phyloP scores from a whole-genome alignment of 1,284 basidiomycete genomes.

The Tremellales sp. region DNA sequence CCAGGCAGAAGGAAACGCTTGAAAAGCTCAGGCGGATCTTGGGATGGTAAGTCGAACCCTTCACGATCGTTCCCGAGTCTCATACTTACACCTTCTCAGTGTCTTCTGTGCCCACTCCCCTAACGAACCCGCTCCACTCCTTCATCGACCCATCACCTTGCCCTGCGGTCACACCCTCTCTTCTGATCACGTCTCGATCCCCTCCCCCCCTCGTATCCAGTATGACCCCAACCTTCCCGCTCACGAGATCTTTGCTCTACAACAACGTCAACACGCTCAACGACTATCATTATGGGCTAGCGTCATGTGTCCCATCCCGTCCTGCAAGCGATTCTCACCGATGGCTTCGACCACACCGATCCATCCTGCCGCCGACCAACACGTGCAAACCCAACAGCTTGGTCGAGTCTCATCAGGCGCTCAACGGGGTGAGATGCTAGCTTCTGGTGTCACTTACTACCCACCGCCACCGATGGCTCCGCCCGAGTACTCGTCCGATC shows the following conservation, averaged over 20 bases:
- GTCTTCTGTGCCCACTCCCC: constrained; percentile 48
- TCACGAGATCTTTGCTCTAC: constrained; percentile 22
- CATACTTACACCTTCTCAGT: too few species aligned
- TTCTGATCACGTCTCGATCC: constrained; percentile 41
- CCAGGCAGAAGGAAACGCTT: constrained; percentile 11
- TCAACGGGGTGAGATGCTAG: constrained; percentile 11
- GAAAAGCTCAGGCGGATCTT: constrained; percentile 20
- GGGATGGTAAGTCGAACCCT: constrained; percentile 21
- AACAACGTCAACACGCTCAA: constrained; percentile 30
- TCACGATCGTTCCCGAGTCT: too few species aligned
- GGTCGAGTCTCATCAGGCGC: constrained; percentile 1
- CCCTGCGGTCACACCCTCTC: constrained; percentile 60
- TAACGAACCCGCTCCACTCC: constrained; percentile 18
- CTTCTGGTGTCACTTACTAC: constrained; percentile 30
- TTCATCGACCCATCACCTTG: constrained; percentile 55
- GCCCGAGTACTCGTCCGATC: constrained; percentile 42
- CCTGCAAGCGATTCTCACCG: constrained; percentile 33
- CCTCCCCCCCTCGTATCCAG: constrained; percentile 27
- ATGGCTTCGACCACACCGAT: constrained; percentile 7
- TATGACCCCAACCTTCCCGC: constrained; percentile 17
- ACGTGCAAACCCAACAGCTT: neutral
- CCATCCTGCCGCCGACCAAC: neutral
- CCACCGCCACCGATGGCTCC: constrained; percentile 20
- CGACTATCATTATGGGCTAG: constrained; percentile 34
- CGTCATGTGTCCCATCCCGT: constrained; percentile 38